Conservation (phyloP, 2,329 filamentous ascomycete species). For the Cordyceps militaris region DNA sequence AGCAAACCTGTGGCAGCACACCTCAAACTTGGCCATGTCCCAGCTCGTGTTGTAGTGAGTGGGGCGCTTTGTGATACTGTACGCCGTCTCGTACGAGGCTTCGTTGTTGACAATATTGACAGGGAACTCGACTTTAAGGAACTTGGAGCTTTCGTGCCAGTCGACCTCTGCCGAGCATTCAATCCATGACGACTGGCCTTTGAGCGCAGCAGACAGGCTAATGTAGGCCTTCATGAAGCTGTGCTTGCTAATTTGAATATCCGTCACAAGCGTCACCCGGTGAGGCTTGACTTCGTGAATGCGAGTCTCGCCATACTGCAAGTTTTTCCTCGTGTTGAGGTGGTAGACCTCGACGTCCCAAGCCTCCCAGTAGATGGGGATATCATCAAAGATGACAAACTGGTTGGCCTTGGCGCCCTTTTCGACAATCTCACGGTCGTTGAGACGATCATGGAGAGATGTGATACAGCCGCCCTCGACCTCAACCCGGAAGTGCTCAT, state of each 20-base stretch:
- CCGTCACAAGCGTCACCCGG: constrained; percentile 73
- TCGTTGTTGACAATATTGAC: constrained; percentile 87
- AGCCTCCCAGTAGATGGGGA: constrained; percentile 93
- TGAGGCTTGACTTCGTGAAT: constrained; percentile 67
- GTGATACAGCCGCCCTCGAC: constrained; percentile 72
- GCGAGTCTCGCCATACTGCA: constrained; percentile 59
- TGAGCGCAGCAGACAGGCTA: constrained; percentile 63
- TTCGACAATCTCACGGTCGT: constrained; percentile 70
- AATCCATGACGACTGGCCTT: constrained; percentile 55
- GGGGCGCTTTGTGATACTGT: constrained; percentile 77
- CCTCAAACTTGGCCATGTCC: constrained; percentile 98
- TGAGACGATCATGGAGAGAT: constrained; percentile 70
- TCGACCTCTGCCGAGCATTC: constrained; percentile 83
- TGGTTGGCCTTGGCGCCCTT: constrained; percentile 75
- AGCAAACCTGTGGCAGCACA: constrained; percentile 91
- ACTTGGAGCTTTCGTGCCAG: constrained; percentile 95
- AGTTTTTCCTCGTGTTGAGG: constrained; percentile 73
- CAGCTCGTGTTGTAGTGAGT: constrained; percentile 97
- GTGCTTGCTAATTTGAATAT: constrained; percentile 79
- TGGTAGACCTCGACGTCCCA: constrained; percentile 99
- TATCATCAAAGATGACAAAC: constrained; percentile 92
- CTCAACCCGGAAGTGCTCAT: constrained; percentile 66
- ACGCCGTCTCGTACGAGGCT: constrained; percentile 92
- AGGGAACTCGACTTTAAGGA: constrained; percentile 97
- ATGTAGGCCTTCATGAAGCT: constrained; percentile 85